Conservation (phyloP, 768 basidiomycete species). For the Naganishia vaughanmartiniae region DNA sequence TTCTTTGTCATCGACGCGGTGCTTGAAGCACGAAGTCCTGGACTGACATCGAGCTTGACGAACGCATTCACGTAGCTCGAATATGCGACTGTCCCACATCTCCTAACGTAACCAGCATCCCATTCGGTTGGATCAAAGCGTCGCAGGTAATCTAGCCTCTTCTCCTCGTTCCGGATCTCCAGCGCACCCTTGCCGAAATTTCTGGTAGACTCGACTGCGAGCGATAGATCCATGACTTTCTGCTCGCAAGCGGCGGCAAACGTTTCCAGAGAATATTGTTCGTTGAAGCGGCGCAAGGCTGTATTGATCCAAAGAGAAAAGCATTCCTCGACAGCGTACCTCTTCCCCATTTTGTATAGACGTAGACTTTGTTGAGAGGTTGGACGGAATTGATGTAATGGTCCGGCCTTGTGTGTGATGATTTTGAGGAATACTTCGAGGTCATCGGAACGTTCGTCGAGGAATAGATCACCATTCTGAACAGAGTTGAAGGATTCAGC, state of each 20-base stretch:
- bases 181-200: not conserved
- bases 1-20: too few relatives aligned
- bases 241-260: not conserved
- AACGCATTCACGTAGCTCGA: too few relatives aligned
- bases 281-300: not conserved
- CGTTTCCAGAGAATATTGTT: not conserved
- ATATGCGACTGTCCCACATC: too few relatives aligned
- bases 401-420: not conserved
- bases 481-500: not conserved
- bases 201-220: not conserved
- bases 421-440: not conserved
- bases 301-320: not conserved
- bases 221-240: not conserved
- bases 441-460: not conserved
- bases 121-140: too few relatives aligned
- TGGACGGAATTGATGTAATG: not conserved
- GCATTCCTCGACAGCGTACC: not conserved
- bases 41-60: too few relatives aligned
- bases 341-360: not conserved
- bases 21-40: too few relatives aligned
- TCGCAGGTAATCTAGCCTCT: too few relatives aligned
- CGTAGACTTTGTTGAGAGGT: not conserved
- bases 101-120: too few relatives aligned
- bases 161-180: too few relatives aligned
- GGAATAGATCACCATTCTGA: not conserved